Conservation (phyloP, 306 rosid species). For the Geum urbanum region DNA sequence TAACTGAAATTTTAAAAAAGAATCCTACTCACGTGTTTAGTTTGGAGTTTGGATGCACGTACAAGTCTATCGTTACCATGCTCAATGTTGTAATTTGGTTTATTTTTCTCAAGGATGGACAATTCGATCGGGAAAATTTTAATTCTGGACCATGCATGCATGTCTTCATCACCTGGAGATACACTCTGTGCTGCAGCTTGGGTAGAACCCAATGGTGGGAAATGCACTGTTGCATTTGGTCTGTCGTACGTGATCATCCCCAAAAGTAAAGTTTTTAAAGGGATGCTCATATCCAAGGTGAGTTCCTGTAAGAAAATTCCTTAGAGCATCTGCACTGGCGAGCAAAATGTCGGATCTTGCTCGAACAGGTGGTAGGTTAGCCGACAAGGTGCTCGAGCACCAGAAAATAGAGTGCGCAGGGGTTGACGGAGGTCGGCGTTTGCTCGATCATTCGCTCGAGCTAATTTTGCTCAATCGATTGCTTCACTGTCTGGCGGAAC, state of each 20-base stretch:
- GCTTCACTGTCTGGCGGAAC: no score
- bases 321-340: no score
- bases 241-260: slow-evolving; percentile 97
- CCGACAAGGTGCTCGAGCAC: no score
- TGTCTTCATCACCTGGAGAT: slow-evolving; percentile 91
- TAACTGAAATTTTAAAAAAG: background rate
- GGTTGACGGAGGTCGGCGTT: no score
- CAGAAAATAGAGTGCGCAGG: no score
- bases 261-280: slow-evolving; percentile 81
- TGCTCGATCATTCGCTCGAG: no score
- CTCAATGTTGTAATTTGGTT: background rate
- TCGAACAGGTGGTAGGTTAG: no score
- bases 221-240: slow-evolving; percentile 85
- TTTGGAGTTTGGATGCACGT: background rate
- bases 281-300: slow-evolving; percentile 87
- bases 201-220: slow-evolving; percentile 99
- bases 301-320: no score
- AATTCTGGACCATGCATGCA: slow-evolving; percentile 70
- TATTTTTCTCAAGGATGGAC: slow-evolving; percentile 60
- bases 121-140: slow-evolving; percentile 76
- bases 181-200: slow-evolving; percentile 93
- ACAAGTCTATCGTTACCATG: background rate
- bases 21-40: background rate
- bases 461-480: no score
- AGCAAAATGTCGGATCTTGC: no score